Percentiles rank a stretch among this genome's conserved stretches.
Evolutionary conservation across 163 green algal species (phyloP).

Genomic region (Volvox carteri): DNA sequence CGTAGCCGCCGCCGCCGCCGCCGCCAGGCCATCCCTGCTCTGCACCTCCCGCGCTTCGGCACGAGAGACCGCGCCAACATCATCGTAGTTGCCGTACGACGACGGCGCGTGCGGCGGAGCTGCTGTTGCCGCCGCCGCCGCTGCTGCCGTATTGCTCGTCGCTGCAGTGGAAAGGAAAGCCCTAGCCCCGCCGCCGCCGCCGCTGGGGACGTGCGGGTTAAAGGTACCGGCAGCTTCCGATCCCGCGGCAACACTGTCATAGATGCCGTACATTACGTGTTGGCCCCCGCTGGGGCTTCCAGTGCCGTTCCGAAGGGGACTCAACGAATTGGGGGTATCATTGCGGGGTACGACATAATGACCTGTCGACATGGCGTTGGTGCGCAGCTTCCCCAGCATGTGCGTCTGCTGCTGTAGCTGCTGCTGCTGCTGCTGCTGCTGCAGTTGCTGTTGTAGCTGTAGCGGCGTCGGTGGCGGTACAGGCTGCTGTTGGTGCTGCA

Average conservation of each 20-base stretch:
- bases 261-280: background rate
- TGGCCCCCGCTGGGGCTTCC: background rate
- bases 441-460: background rate
- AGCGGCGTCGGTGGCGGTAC: background rate
- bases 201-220: background rate
- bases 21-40: background rate
- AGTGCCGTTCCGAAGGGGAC: background rate
- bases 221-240: too few relatives aligned
- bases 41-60: background rate
- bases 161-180: background rate
- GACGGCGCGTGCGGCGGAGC: too few relatives aligned
- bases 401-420: background rate
- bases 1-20: background rate
- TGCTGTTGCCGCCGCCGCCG: too few relatives aligned
- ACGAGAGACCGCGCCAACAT: background rate
- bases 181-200: background rate
- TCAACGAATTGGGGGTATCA: background rate
- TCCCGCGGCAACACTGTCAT: too few relatives aligned
- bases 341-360: background rate
- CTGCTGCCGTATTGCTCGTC: background rate
- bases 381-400: background rate
- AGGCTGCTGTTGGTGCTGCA: background rate
- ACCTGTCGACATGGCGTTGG: background rate
- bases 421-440: conserved; percentile 45
- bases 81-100: background rate